Evolutionary conservation across 208 protist genomes (phyloP).

Genomic region (Leishmania tarentolae): DNA sequence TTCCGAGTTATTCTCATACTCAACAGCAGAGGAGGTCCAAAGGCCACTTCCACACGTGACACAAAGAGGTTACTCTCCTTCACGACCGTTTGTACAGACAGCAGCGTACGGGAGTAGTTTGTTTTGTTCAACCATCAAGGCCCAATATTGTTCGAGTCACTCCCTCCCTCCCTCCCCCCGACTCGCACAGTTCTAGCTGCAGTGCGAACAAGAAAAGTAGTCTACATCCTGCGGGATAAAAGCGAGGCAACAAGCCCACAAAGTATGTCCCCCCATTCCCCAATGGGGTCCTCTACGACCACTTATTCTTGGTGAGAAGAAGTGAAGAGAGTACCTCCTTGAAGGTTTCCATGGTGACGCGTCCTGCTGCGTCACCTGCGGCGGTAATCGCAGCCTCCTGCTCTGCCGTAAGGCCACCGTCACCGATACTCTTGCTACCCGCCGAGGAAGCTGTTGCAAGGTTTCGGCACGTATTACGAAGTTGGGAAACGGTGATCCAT

Average conservation of each 20-base stretch:
- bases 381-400: slow-evolving; percentile 67
- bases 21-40: not conserved
- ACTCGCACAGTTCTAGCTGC: not conserved
- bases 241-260: not conserved
- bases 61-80: not conserved
- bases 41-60: not conserved
- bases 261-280: not conserved
- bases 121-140: not conserved
- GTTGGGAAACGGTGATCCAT: slow-evolving; percentile 80
- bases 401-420: slow-evolving; percentile 33
- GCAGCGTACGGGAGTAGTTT: not conserved
- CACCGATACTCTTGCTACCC: not conserved
- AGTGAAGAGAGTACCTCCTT: slow-evolving; percentile 77
- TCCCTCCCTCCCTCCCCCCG: not conserved
- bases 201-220: not conserved
- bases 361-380: slow-evolving; percentile 74
- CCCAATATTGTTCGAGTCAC: not conserved
- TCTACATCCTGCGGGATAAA: not conserved
- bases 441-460: slow-evolving; percentile 52
- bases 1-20: not conserved
- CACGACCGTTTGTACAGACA: not conserved
- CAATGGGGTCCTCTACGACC: slow-evolving; percentile 23
- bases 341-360: slow-evolving; percentile 80
- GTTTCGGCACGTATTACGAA: slow-evolving; percentile 89
- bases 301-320: slow-evolving; percentile 71